These are phyloP conservation scores for Microsporum ferrugineum DNA, from an alignment of 2,329 filamentous ascomycete species.

Conservation along the genomic window DNA sequence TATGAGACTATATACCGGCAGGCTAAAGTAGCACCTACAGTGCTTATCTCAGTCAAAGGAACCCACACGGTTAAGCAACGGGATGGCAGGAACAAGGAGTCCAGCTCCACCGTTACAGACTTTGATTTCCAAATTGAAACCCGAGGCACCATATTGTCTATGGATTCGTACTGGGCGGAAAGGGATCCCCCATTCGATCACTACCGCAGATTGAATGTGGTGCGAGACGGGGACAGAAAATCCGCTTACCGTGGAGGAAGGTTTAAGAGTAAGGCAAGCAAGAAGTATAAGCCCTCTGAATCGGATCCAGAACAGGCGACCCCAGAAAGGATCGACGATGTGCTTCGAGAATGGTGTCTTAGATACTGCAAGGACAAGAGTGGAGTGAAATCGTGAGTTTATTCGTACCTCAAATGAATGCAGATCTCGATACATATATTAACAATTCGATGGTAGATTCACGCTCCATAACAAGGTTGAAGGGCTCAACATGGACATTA, in stretches of 20 bases:
- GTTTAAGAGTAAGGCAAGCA: slow-evolving; percentile 10
- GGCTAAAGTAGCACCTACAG: slow-evolving; percentile 24
- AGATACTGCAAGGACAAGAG: slow-evolving; percentile 28
- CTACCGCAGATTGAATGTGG: slow-evolving; percentile 14
- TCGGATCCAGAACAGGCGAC: slow-evolving; percentile 4
- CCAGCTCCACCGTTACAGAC: slow-evolving; percentile 20
- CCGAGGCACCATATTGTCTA: not conserved
- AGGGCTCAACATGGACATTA: slow-evolving; percentile 15
- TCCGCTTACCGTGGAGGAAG: slow-evolving; percentile 21
- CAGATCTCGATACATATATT: not conserved
- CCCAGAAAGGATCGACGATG: slow-evolving; percentile 10
- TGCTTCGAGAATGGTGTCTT: slow-evolving; percentile 23
- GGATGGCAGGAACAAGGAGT: slow-evolving; percentile 14
- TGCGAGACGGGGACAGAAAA: slow-evolving; percentile 17
- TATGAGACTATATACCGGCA: slow-evolving; percentile 21
- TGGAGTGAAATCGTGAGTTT: slow-evolving; percentile 27
- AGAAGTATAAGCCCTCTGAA: slow-evolving; percentile 4
- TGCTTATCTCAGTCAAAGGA: slow-evolving; percentile 43
- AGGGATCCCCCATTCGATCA: not conserved
- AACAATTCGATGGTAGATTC: slow-evolving; percentile 18
- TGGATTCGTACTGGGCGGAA: not conserved
- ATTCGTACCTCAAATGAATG: not conserved
- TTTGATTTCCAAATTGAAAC: slow-evolving; percentile 23
- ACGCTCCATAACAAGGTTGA: slow-evolving; percentile 20
- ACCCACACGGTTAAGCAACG: slow-evolving; percentile 38